Evolutionary conservation across 768 basidiomycete genomes (phyloP).

Genomic region (Mrakia blollopis): DNA sequence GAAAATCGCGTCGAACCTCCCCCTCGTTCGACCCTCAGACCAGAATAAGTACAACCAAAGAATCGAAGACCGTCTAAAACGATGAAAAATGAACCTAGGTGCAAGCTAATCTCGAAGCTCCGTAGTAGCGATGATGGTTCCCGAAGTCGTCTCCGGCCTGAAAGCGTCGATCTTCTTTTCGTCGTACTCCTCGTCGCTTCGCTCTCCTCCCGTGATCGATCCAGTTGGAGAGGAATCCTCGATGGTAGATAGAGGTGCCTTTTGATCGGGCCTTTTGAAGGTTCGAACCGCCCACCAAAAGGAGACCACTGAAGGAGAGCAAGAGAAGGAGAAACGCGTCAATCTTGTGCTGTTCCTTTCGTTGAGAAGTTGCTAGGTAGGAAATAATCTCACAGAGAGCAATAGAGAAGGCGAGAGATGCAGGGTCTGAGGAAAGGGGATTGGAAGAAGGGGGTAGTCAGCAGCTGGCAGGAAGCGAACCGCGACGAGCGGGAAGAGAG

Average conservation of each 20-base stretch:
- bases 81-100: too few species aligned
- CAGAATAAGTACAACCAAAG: too few species aligned
- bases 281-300: neutral
- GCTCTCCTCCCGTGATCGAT: neutral
- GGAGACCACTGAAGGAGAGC: neutral
- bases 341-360: neutral
- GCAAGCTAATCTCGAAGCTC: too few species aligned
- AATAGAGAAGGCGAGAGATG: conserved; percentile 35
- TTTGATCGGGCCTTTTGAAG: neutral
- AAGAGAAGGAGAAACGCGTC: neutral
- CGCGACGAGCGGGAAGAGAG: too few species aligned
- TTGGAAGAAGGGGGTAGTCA: too few species aligned
- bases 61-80: too few species aligned
- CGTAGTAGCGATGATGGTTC: neutral
- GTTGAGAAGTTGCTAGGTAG: neutral
- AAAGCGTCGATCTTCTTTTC: neutral
- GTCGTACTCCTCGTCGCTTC: neutral
- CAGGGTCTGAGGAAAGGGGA: conserved; percentile 24
- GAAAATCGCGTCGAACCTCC: too few species aligned
- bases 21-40: too few species aligned
- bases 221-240: neutral
- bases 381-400: neutral
- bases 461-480: too few species aligned
- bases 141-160: neutral
- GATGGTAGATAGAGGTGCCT: neutral